Percentiles rank a stretch among this genome's conserved stretches.
Conservation (phyloP, 2,329 filamentous ascomycete species). For the Coniochaeta ligniaria region DNA sequence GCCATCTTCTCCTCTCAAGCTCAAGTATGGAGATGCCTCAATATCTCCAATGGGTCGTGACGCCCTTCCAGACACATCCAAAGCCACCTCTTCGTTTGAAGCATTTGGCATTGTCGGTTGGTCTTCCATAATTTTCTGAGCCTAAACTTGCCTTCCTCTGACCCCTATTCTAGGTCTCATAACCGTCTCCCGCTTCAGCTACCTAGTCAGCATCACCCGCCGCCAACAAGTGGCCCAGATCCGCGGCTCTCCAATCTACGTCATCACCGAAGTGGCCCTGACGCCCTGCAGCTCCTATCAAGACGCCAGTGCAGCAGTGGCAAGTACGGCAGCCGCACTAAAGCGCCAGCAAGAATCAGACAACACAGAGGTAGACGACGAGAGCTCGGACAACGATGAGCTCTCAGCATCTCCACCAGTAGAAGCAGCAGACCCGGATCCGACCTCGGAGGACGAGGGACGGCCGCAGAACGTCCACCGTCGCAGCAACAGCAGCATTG, state of each 20-base stretch:
- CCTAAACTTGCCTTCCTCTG: neutral
- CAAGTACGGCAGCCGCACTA: constrained; percentile 44
- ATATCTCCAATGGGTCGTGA: constrained; percentile 38
- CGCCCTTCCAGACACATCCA: constrained; percentile 33
- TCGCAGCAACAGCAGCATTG: constrained; percentile 51
- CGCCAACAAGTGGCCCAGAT: constrained; percentile 87
- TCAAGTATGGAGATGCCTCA: constrained; percentile 60
- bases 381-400: constrained; percentile 40
- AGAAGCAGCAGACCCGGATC: constrained; percentile 34
- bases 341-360: constrained; percentile 27
- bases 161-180: constrained; percentile 60
- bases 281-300: constrained; percentile 73
- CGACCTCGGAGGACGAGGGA: constrained; percentile 23
- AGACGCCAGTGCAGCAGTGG: constrained; percentile 68
- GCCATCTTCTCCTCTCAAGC: constrained; percentile 50
- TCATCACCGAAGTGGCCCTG: constrained; percentile 82
- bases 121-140: constrained; percentile 8
- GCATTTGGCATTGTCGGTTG: constrained; percentile 54
- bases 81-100: constrained; percentile 44
- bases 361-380: constrained; percentile 20
- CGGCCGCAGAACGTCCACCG: constrained; percentile 16
- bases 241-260: constrained; percentile 73
- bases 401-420: constrained; percentile 25
- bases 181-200: constrained; percentile 72
- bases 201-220: constrained; percentile 78